Percentiles rank a stretch among this genome's conserved stretches.
phyloP scores from a whole-genome alignment of 305 asterid genomes.

The Solanum hybrid region DNA sequence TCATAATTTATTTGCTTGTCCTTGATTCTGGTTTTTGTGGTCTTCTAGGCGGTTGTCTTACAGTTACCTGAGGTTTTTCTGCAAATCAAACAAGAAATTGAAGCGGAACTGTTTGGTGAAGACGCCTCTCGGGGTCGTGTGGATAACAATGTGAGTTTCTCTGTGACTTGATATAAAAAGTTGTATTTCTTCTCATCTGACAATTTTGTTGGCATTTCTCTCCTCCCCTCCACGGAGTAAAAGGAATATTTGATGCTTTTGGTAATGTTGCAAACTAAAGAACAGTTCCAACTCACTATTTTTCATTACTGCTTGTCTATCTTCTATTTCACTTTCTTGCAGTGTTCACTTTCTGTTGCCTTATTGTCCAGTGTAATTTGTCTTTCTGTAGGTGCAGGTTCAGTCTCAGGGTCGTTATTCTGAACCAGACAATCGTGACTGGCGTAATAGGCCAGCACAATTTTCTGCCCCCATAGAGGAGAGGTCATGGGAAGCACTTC shows the following conservation, averaged over 20 bases:
- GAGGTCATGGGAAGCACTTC: slow-evolving; percentile 64
- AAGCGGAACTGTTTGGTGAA: slow-evolving; percentile 63
- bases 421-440: slow-evolving; percentile 82
- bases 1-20: background rate
- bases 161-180: background rate
- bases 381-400: slow-evolving; percentile 25
- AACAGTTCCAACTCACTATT: background rate
- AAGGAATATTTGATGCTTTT: background rate
- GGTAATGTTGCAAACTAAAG: background rate
- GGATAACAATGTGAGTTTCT: slow-evolving; percentile 51
- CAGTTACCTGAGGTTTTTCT: slow-evolving; percentile 47
- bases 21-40: background rate
- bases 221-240: background rate
- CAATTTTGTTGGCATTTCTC: background rate
- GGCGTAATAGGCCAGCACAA: slow-evolving; percentile 73
- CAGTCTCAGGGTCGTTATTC: slow-evolving; percentile 58
- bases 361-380: background rate
- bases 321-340: background rate
- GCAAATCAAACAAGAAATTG: slow-evolving; percentile 71
- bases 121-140: slow-evolving; percentile 59
- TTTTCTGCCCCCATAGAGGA: slow-evolving; percentile 50
- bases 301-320: background rate
- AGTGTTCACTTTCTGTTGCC: background rate
- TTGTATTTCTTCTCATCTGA: background rate
- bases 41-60: slow-evolving; percentile 40